Conservation (phyloP, 768 basidiomycete genomes). For the Tulasnella sp. region DNA sequence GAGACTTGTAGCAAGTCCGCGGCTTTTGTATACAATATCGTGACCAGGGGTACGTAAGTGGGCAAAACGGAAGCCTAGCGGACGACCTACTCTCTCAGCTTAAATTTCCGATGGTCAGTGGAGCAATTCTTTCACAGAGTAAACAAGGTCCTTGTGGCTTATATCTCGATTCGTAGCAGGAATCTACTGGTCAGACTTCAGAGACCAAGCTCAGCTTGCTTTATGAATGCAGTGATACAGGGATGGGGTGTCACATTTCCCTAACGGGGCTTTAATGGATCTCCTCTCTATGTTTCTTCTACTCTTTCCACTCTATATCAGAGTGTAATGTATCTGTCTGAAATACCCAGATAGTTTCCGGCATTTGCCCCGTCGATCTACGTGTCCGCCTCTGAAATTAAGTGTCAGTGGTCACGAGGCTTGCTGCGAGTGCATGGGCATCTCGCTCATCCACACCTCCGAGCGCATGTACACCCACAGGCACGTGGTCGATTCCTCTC, state of each 20-base stretch:
- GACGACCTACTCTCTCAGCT: background rate
- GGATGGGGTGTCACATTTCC: background rate
- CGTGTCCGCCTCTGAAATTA: too few relatives aligned
- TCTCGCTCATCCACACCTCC: too few relatives aligned
- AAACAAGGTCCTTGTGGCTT: background rate
- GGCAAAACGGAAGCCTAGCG: background rate
- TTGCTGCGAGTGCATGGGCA: too few relatives aligned
- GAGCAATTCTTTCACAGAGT: background rate
- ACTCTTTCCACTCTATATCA: background rate
- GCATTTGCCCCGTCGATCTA: background rate
- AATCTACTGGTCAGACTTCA: background rate
- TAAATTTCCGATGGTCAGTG: background rate
- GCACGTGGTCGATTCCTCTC: too few relatives aligned
- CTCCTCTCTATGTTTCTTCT: background rate
- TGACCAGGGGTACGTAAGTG: too few relatives aligned
- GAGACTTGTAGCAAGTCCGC: too few relatives aligned
- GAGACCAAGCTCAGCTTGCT: background rate
- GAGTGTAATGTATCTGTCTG: background rate
- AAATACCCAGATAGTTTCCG: background rate
- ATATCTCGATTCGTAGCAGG: background rate
- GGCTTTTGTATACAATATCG: too few relatives aligned
- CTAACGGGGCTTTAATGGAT: background rate
- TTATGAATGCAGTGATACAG: background rate
- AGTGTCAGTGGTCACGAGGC: too few relatives aligned
- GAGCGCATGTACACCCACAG: too few relatives aligned